Evolutionary conservation across 192 early-diverging fungal genomes (phyloP).

Genomic region (Linnemannia hyalina): DNA sequence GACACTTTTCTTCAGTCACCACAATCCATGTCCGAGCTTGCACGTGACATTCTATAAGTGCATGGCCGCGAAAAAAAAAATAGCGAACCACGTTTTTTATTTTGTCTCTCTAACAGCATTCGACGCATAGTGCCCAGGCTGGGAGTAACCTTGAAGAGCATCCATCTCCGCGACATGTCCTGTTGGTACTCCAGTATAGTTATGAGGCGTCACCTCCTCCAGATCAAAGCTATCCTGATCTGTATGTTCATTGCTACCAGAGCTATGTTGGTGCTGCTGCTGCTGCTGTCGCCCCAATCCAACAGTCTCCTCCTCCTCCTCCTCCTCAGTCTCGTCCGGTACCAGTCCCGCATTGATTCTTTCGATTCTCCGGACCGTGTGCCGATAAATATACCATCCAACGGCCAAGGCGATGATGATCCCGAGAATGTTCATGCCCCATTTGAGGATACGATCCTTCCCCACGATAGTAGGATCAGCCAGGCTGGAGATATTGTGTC

Average conservation of each 20-base stretch:
- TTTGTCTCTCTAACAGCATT: no score
- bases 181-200: not conserved
- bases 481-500: conserved; percentile 37
- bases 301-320: conserved; percentile 16
- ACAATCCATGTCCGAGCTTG: no score
- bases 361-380: conserved; percentile 17
- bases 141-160: not conserved
- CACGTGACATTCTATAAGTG: no score
- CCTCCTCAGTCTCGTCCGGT: conserved; percentile 20
- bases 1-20: no score
- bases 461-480: conserved; percentile 31
- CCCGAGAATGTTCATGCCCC: conserved; percentile 27
- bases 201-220: not conserved
- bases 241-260: not conserved
- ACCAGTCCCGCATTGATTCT: conserved; percentile 41
- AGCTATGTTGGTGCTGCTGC: not conserved
- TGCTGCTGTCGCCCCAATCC: not conserved
- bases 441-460: conserved; percentile 29
- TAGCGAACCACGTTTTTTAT: no score
- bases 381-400: conserved; percentile 47
- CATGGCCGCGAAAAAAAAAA: no score
- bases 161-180: not conserved
- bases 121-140: not conserved
- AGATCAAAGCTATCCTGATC: not conserved
- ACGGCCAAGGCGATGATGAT: conserved; percentile 22